Evolutionary conservation across 805 yeast species (phyloP).

Genomic region (Torulaspora quercuum): DNA sequence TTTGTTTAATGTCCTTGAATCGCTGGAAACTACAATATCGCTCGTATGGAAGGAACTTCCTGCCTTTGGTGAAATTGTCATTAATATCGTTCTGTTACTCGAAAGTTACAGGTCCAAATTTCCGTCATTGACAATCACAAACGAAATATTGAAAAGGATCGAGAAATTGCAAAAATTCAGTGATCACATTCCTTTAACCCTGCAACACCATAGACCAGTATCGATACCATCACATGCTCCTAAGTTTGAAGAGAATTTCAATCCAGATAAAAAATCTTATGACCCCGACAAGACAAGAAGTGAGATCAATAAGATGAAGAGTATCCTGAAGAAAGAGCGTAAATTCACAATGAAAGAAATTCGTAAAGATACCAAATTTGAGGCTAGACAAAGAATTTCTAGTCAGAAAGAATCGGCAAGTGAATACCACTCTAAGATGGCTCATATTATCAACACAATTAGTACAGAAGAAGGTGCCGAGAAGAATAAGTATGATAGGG

Average conservation of each 20-base stretch:
- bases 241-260: slow-evolving; percentile 90
- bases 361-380: slow-evolving; percentile 82
- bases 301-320: slow-evolving; percentile 77
- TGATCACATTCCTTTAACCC: slow-evolving; percentile 63
- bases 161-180: slow-evolving; percentile 49
- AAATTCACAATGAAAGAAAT: slow-evolving; percentile 85
- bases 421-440: slow-evolving; percentile 87
- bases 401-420: slow-evolving; percentile 72
- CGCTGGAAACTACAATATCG: slow-evolving; percentile 34
- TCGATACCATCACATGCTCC: slow-evolving; percentile 86
- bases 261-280: slow-evolving; percentile 90
- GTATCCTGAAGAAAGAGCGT: slow-evolving; percentile 85
- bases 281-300: slow-evolving; percentile 78
- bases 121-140: slow-evolving; percentile 36
- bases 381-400: slow-evolving; percentile 76
- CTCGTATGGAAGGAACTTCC: slow-evolving; percentile 58
- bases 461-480: slow-evolving; percentile 94
- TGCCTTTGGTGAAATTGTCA: slow-evolving; percentile 57
- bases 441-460: slow-evolving; percentile 77
- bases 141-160: slow-evolving; percentile 43
- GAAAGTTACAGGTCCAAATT: slow-evolving; percentile 40
- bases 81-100: slow-evolving; percentile 46
- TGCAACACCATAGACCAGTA: slow-evolving; percentile 80
- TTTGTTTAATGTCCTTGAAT: slow-evolving; percentile 32
- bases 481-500: slow-evolving; percentile 87